phyloP scores from a whole-genome alignment of 2,329 filamentous ascomycete species.

The Trichoderma sp. region DNA sequence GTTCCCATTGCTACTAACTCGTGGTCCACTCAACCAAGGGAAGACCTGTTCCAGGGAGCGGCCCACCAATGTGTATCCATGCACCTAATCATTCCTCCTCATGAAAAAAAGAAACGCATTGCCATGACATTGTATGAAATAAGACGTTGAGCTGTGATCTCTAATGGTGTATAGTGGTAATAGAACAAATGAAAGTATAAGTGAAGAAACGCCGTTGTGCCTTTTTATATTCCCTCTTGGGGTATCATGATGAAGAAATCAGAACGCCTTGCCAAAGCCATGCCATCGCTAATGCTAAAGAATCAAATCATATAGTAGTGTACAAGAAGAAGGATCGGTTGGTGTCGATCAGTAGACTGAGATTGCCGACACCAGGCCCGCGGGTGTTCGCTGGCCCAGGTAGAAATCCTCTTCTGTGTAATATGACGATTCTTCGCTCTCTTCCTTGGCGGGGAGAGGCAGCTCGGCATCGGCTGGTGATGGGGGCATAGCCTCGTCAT shows the following conservation, averaged over 20 bases:
- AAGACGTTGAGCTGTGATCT: conserved; percentile 13
- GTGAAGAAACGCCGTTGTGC: conserved; percentile 10
- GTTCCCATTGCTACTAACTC: conserved; percentile 6
- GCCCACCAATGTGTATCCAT: conserved; percentile 9
- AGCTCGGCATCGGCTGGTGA: conserved; percentile 61
- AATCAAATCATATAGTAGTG: conserved; percentile 14
- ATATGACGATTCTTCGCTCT: conserved; percentile 44
- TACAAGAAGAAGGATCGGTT: background rate
- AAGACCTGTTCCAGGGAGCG: conserved; percentile 19
- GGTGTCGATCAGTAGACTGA: conserved; percentile 48
- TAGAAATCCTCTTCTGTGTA: conserved; percentile 53
- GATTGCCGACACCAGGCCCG: conserved; percentile 54
- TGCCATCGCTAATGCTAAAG: conserved; percentile 17
- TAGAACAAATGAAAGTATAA: conserved; percentile 14
- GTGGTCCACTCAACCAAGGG: conserved; percentile 18
- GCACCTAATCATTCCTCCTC: background rate
- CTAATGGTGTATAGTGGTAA: conserved; percentile 10
- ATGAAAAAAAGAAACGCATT: conserved; percentile 7
- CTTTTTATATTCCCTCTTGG: conserved; percentile 15
- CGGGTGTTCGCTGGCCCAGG: conserved; percentile 50
- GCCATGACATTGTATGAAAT: conserved; percentile 12
- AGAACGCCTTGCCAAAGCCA: conserved; percentile 16
- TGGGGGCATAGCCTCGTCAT: conserved; percentile 74
- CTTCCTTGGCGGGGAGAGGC: conserved; percentile 52
- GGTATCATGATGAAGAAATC: conserved; percentile 15